Base-by-base conservation (phyloP, 2,329 filamentous ascomycete genomes). In the Malbranchea cinnamomea region DNA sequence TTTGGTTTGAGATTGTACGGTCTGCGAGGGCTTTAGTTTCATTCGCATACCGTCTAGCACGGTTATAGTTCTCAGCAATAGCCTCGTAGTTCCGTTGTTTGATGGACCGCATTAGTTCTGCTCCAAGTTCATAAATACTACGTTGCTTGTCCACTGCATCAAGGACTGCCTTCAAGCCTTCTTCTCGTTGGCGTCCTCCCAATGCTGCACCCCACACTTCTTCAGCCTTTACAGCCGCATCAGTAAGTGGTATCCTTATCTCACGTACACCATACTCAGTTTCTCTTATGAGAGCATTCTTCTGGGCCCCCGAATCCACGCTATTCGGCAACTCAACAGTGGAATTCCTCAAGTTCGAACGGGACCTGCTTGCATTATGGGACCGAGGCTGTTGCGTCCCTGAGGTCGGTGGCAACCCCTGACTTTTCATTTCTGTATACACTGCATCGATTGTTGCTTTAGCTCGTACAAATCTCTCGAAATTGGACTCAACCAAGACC, bases 361-460 rank as follows among this genome's bases (percentile, higher is more conserved):
- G 76, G 36, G 63, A 68, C 43, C 74, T 71, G 52, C 79, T 83
- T 5, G 28, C 14, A 25, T 23, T 34, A n/a, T 27, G 37, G 16
- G 37, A 37, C 16, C 30, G 30, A 4, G 32, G 28, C n/a, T 31
- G 33, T n/a, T 30, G 28, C 16, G 30, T 18, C 6, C 16, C 12
- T 19, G 39, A 34, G 18, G 50, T 36, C 29, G 55, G 46, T 26
- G 56, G 46, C 33, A 67, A 56, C 63, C 85, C 65, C 71, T 93
- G 68, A 19, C 68, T 67, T 16, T 68, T 63, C 89, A 98, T 98
- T 54, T 98, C 89, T 38, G 77, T 91, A 58, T 98, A 98, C 30
- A 98, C 89, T 57, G 92, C 92, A 59, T 98, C 89, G 46, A 98
- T 95, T 5, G 87, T 95, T 11, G 87, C 82, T 55, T 98, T 98